Evolutionary conservation across 2,329 filamentous ascomycete genomes (phyloP).

Genomic region (Alternaria postmessia): DNA sequence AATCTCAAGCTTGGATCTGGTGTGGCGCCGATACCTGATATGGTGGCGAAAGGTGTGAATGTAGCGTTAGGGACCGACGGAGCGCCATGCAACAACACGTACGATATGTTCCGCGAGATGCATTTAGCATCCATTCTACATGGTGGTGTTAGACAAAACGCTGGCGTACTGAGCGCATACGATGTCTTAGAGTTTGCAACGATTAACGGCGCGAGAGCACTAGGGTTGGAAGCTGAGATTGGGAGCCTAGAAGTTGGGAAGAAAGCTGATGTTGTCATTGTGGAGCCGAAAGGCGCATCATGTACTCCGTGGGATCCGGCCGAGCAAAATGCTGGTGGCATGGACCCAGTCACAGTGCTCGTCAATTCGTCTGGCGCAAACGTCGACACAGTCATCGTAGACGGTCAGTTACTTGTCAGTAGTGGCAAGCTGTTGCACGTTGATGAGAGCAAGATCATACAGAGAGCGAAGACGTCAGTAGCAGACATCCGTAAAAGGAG

Average conservation of each 20-base stretch:
- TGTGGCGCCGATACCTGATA: conserved; percentile 23
- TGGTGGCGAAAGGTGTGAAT: conserved; percentile 28
- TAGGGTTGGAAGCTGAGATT: conserved; percentile 48
- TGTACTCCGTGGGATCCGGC: conserved; percentile 51
- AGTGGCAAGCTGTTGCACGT: conserved; percentile 19
- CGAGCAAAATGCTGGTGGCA: conserved; percentile 36
- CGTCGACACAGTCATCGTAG: conserved; percentile 30
- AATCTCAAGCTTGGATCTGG: conserved; percentile 37
- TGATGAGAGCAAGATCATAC: conserved; percentile 14
- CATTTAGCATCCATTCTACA: conserved; percentile 34
- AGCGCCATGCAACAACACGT: conserved; percentile 42
- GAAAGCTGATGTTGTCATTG: conserved; percentile 54
- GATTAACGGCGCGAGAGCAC: conserved; percentile 34
- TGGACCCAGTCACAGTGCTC: conserved; percentile 49
- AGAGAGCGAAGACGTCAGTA: conserved; percentile 19
- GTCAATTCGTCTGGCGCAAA: conserved; percentile 23
- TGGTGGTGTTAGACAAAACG: conserved; percentile 21
- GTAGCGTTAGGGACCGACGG: conserved; percentile 34
- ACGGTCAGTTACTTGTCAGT: conserved; percentile 25
- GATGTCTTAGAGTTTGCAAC: conserved; percentile 34
- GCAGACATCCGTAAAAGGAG: conserved; percentile 24
- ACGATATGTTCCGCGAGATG: conserved; percentile 43
- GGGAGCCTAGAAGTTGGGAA: conserved; percentile 54
- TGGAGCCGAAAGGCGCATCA: conserved; percentile 43
- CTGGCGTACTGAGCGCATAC: conserved; percentile 28